Evolutionary conservation across 345 rosid species (phyloP).

Genomic region (Dimocarpus longan): DNA sequence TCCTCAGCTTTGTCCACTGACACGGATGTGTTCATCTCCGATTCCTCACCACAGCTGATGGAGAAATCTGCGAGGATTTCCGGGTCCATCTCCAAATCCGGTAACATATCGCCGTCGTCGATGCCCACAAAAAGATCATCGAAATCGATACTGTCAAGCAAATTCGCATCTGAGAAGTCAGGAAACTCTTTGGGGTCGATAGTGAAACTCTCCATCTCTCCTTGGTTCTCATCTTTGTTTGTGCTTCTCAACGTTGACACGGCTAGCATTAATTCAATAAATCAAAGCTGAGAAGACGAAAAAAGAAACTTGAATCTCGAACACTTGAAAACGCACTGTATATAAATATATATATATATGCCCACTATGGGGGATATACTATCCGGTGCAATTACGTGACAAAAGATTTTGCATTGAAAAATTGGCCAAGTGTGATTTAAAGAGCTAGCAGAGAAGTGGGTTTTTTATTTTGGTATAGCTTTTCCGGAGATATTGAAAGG

Average conservation of each 20-base stretch:
- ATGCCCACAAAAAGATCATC: constrained; percentile 74
- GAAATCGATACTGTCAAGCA: constrained; percentile 69
- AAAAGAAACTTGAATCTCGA: neutral
- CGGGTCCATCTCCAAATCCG: constrained; percentile 74
- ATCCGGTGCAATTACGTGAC: neutral
- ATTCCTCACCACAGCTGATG: constrained; percentile 56
- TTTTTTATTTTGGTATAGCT: neutral
- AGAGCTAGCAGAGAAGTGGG: neutral
- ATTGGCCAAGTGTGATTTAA: neutral
- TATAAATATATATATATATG: too few relatives aligned
- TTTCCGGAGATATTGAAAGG: constrained; percentile 17
- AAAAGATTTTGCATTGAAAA: constrained; percentile 15
- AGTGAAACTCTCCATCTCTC: constrained; percentile 45
- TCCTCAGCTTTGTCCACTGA: constrained; percentile 36
- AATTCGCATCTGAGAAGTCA: constrained; percentile 47
- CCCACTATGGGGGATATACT: neutral
- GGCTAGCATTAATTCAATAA: constrained; percentile 65
- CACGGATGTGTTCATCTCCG: constrained; percentile 42
- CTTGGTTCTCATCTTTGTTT: constrained; percentile 42
- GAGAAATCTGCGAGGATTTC: constrained; percentile 72
- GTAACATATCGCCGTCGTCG: constrained; percentile 54
- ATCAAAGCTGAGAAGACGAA: neutral
- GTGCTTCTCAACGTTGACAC: constrained; percentile 55
- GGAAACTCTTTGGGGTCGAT: constrained; percentile 42
- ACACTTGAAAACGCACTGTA: neutral